Evolutionary conservation across 148 eudicot genomes (phyloP).

Genomic region (Chenopodium formosanum): DNA sequence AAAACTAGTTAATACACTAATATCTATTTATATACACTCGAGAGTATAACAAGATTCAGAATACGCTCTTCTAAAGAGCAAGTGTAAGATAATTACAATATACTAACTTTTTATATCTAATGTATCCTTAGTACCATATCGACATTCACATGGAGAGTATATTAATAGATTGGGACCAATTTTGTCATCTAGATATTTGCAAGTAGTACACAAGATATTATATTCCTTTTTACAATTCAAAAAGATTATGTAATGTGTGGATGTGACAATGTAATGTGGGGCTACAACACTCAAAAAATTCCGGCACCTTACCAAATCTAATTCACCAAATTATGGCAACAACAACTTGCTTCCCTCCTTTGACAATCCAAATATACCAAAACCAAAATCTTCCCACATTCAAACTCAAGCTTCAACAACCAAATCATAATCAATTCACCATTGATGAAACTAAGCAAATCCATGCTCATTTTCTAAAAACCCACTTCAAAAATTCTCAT

Average conservation of each 20-base stretch:
- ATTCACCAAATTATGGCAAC: constrained; percentile 21
- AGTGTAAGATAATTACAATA: too few relatives aligned
- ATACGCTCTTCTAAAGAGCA: too few relatives aligned
- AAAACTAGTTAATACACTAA: too few relatives aligned
- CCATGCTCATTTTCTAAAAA: constrained; percentile 34
- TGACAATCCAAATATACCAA: constrained; percentile 10
- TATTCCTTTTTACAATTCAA: too few relatives aligned
- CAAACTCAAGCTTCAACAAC: neutral
- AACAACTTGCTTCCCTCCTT: constrained; percentile 18
- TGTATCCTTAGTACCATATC: too few relatives aligned
- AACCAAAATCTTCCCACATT: constrained; percentile 12
- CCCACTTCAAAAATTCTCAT: constrained; percentile 25
- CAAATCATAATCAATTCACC: constrained; percentile 20
- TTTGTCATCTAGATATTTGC: neutral
- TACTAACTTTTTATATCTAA: too few relatives aligned
- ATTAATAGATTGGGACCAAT: neutral
- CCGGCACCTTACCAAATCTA: neutral
- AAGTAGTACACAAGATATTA: neutral
- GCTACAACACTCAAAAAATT: neutral
- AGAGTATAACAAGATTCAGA: too few relatives aligned
- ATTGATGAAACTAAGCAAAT: constrained; percentile 27
- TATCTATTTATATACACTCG: too few relatives aligned
- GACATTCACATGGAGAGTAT: too few relatives aligned
- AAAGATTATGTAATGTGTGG: neutral
- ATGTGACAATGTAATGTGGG: neutral